Conservation (phyloP, 352 stramenopile genomes). For the Blastocystis sp. region DNA sequence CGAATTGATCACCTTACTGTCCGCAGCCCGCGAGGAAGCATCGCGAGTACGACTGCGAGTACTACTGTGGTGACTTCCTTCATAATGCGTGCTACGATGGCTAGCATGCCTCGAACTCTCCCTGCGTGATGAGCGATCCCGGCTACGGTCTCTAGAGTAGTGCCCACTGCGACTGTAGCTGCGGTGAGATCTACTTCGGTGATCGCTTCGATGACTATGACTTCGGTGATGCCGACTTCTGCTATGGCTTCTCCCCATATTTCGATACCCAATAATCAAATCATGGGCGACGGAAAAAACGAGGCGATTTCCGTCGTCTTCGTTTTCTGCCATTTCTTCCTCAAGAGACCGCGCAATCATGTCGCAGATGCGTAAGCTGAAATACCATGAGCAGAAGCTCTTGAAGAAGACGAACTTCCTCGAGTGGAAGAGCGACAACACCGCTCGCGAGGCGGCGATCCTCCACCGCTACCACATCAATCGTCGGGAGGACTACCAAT, state of each 20-base stretch:
- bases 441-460: slow-evolving; percentile 94
- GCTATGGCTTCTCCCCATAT: slow-evolving; percentile 35
- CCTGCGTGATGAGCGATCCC: slow-evolving; percentile 12
- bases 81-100: slow-evolving; percentile 42
- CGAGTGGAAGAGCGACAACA: slow-evolving; percentile 96
- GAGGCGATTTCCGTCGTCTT: neutral
- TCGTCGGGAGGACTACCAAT: slow-evolving; percentile 94
- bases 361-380: slow-evolving; percentile 83
- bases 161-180: slow-evolving; percentile 49
- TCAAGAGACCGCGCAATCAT: neutral
- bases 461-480: slow-evolving; percentile 94
- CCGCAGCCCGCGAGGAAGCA: neutral
- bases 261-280: neutral
- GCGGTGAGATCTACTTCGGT: slow-evolving; percentile 47
- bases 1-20: neutral
- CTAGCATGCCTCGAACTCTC: slow-evolving; percentile 41
- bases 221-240: slow-evolving; percentile 49
- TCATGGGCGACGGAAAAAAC: neutral
- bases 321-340: neutral
- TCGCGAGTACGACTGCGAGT: neutral
- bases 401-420: slow-evolving; percentile 97
- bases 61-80: slow-evolving; percentile 17
- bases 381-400: slow-evolving; percentile 95
- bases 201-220: slow-evolving; percentile 45
- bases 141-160: slow-evolving; percentile 38